Evolutionary conservation across 257 asterid species (phyloP).

Genomic region (Coffea eugenioides): DNA sequence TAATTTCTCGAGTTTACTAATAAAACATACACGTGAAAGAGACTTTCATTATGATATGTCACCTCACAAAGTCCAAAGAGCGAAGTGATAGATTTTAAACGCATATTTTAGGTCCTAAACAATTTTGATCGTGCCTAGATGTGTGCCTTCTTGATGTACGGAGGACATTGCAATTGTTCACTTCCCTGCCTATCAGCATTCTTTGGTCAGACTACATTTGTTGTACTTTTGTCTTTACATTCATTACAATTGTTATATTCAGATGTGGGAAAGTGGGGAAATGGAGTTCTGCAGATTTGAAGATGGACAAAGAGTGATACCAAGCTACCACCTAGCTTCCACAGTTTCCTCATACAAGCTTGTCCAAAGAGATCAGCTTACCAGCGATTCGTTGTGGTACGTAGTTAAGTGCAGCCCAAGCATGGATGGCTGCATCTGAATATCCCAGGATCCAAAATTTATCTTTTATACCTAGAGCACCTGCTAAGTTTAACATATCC

Average conservation of each 20-base stretch:
- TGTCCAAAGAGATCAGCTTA: constrained; percentile 17
- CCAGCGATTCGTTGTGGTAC: constrained; percentile 73
- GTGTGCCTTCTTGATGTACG: background rate
- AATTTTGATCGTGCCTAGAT: background rate
- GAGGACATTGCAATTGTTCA: background rate
- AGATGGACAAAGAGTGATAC: no score
- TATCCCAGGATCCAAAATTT: constrained; percentile 85
- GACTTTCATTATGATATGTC: background rate
- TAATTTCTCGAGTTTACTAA: background rate
- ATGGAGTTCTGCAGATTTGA: no score
- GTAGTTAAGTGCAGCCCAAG: constrained; percentile 86
- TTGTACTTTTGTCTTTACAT: background rate
- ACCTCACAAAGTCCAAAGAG: no score
- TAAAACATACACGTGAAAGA: background rate
- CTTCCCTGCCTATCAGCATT: background rate
- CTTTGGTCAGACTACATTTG: background rate
- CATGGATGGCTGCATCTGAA: constrained; percentile 75
- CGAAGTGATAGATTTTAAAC: no score
- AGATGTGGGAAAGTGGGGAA: background rate
- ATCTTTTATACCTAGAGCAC: constrained; percentile 50
- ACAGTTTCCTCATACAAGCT: background rate
- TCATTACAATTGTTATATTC: background rate
- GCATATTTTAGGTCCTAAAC: background rate
- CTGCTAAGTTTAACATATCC: constrained; percentile 67
- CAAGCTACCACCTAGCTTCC: background rate